These are phyloP conservation scores for Aspergillus spinulosporus DNA, from an alignment of 2,329 filamentous ascomycete genomes.

Conservation along the genomic window DNA sequence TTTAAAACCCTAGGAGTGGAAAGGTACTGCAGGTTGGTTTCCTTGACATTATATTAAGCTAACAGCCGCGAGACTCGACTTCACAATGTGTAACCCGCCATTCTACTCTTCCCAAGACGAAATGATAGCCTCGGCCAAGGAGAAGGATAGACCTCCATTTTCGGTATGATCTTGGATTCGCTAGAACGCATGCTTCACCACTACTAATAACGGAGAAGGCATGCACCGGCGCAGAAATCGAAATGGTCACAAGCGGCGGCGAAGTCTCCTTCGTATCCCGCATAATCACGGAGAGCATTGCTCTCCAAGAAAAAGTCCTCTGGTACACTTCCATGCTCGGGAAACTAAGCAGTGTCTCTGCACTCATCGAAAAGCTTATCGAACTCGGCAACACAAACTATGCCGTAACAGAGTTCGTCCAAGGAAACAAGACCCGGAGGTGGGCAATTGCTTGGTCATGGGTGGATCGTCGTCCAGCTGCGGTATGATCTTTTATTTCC, in stretches of 20 bases:
- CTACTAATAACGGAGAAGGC: slow-evolving; percentile 31
- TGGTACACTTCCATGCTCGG: slow-evolving; percentile 96
- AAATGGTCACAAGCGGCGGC: slow-evolving; percentile 83
- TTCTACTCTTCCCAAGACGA: slow-evolving; percentile 80
- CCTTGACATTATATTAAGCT: slow-evolving; percentile 9
- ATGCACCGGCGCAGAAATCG: slow-evolving; percentile 72
- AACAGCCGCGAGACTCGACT: slow-evolving; percentile 60
- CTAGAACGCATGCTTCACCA: too few species aligned
- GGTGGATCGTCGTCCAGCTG: slow-evolving; percentile 62
- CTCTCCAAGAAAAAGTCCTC: slow-evolving; percentile 60
- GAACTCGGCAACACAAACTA: slow-evolving; percentile 68
- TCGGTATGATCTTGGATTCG: slow-evolving; percentile 55
- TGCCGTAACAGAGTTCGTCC: slow-evolving; percentile 76
- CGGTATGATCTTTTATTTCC: slow-evolving; percentile 36
- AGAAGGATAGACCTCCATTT: slow-evolving; percentile 68
- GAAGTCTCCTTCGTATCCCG: slow-evolving; percentile 72
- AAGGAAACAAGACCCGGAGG: slow-evolving; percentile 73
- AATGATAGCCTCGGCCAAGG: slow-evolving; percentile 62
- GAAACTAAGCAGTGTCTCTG: slow-evolving; percentile 68
- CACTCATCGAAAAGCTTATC: slow-evolving; percentile 62
- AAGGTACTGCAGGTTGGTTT: slow-evolving; percentile 16
- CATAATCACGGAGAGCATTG: slow-evolving; percentile 69
- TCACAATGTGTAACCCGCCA: slow-evolving; percentile 91
- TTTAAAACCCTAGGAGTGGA: slow-evolving; percentile 50
- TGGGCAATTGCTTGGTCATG: slow-evolving; percentile 94